These are phyloP conservation scores for Cryomyces minteri DNA, from an alignment of 495 filamentous ascomycete genomes.

Conservation along the genomic window DNA sequence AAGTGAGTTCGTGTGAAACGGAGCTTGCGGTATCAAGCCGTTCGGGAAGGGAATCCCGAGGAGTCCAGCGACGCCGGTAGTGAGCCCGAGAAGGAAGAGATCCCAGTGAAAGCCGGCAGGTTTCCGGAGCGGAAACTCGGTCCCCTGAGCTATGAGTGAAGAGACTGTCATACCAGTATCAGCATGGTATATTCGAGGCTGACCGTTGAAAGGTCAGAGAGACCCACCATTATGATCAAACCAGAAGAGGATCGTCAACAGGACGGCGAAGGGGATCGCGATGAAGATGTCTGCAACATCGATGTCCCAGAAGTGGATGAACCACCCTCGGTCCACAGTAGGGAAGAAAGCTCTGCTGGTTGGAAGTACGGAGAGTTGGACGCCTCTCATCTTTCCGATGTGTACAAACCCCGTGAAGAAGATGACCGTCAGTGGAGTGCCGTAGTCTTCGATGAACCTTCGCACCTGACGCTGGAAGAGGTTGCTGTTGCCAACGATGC, in stretches of 20 bases:
- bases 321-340: slow-evolving; percentile 60
- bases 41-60: slow-evolving; percentile 84
- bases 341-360: slow-evolving; percentile 52
- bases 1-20: slow-evolving; percentile 76
- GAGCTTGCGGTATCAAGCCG: slow-evolving; percentile 64
- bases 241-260: slow-evolving; percentile 79
- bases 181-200: slow-evolving; percentile 7
- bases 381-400: too few species aligned
- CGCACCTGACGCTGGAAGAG: slow-evolving; percentile 18
- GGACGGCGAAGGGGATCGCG: slow-evolving; percentile 71
- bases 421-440: too few species aligned
- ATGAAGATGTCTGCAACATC: slow-evolving; percentile 58
- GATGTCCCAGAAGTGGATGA: slow-evolving; percentile 80
- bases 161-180: slow-evolving; percentile 31
- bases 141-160: slow-evolving; percentile 79
- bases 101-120: slow-evolving; percentile 96
- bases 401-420: slow-evolving; percentile 4
- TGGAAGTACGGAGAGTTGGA: slow-evolving; percentile 14
- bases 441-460: neutral
- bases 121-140: slow-evolving; percentile 78
- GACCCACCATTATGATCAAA: slow-evolving; percentile 49
- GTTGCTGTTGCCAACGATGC: slow-evolving; percentile 15
- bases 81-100: slow-evolving; percentile 76
- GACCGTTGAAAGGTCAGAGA: neutral
- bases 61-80: slow-evolving; percentile 67